Evolutionary conservation across 306 rosid species (phyloP).

Genomic region (Hylodesmum podocarpum): DNA sequence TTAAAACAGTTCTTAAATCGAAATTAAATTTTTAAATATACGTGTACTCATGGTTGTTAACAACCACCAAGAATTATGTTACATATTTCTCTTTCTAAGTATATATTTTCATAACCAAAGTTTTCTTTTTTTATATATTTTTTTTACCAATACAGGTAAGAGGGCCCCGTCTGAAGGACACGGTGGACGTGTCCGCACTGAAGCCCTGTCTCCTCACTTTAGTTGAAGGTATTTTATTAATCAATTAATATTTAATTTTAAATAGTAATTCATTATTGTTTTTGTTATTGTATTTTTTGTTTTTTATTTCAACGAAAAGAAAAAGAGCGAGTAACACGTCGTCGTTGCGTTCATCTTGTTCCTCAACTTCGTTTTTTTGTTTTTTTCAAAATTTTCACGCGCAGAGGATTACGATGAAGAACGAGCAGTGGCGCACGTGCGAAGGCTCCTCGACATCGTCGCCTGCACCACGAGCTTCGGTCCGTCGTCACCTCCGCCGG

Average conservation of each 20-base stretch:
- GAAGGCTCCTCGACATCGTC: constrained; percentile 77
- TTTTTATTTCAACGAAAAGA: neutral
- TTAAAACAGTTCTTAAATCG: neutral
- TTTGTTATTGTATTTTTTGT: neutral
- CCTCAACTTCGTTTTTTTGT: neutral
- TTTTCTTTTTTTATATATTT: neutral
- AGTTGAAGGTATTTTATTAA: constrained; percentile 60
- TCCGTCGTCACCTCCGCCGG: constrained; percentile 30
- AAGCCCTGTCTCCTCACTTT: constrained; percentile 76
- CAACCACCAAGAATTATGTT: neutral
- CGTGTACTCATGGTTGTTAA: neutral
- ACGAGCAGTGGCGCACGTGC: constrained; percentile 74
- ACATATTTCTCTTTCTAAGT: neutral
- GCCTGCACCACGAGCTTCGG: constrained; percentile 91
- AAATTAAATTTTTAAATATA: neutral
- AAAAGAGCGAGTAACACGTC: constrained; percentile 2
- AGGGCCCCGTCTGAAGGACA: constrained; percentile 72
- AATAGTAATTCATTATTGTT: too few relatives aligned
- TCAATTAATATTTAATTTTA: neutral
- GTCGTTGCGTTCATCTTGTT: constrained; percentile 25
- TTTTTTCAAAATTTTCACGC: neutral
- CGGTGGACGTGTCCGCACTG: constrained; percentile 89
- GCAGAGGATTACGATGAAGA: constrained; percentile 82
- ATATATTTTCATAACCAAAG: neutral
- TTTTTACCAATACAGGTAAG: constrained; percentile 53